Percentiles rank a stretch among this genome's conserved stretches.
Evolutionary conservation across 306 rosid species (phyloP).

Genomic region (Cucurbita maxima): DNA sequence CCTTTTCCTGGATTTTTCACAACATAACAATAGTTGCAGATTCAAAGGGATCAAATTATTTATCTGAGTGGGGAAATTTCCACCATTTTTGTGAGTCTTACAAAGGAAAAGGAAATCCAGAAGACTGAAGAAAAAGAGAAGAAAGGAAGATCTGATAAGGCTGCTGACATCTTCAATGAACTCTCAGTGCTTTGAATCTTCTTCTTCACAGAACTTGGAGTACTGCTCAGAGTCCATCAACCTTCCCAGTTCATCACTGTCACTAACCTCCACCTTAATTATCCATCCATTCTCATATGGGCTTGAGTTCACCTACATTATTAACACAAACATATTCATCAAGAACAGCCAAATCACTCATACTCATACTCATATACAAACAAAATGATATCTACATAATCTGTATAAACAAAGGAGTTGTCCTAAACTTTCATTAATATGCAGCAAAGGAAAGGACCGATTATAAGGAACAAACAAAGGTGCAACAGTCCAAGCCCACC

Average conservation of each 20-base stretch:
- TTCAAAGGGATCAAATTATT: not conserved
- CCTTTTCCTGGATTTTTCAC: too few relatives aligned
- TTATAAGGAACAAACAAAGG: too few relatives aligned
- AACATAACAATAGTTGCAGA: not conserved
- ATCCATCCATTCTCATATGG: conserved; percentile 84
- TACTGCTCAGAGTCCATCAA: conserved; percentile 78
- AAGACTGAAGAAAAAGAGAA: not conserved
- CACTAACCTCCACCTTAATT: conserved; percentile 56
- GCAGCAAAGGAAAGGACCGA: too few relatives aligned
- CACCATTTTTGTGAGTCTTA: not conserved
- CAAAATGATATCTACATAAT: not conserved
- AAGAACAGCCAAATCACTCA: not conserved
- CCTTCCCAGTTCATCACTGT: conserved; percentile 39
- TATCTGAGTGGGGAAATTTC: not conserved
- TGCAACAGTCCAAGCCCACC: too few relatives aligned
- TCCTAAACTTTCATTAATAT: too few relatives aligned
- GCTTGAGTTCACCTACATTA: conserved; percentile 51
- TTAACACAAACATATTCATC: conserved; percentile 4
- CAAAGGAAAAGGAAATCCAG: not conserved
- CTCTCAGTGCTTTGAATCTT: conserved; percentile 48
- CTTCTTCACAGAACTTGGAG: conserved; percentile 93
- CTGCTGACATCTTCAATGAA: not conserved
- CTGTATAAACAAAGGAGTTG: not conserved
- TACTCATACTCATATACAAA: not conserved
- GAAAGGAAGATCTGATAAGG: not conserved